Percentiles rank a stretch among this genome's conserved stretches.
Evolutionary conservation across 768 basidiomycete genomes (phyloP).

Genomic region (Suillus subluteus): DNA sequence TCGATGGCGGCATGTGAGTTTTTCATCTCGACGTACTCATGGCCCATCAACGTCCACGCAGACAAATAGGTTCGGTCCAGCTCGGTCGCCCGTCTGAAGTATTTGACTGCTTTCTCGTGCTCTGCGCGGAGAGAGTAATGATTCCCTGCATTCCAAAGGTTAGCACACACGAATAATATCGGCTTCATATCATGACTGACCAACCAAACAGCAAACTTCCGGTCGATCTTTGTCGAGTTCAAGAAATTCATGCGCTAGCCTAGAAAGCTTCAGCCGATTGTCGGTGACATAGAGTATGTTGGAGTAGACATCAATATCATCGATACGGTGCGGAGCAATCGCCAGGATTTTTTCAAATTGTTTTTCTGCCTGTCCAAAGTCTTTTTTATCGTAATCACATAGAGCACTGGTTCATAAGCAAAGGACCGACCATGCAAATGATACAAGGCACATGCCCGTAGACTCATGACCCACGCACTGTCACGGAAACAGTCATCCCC

Average conservation of each 20-base stretch:
- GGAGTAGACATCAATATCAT: slow-evolving; percentile 94
- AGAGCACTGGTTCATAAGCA: slow-evolving; percentile 3
- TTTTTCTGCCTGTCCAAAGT: slow-evolving; percentile 82
- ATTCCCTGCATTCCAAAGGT: slow-evolving; percentile 66
- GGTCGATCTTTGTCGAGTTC: slow-evolving; percentile 90
- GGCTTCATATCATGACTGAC: slow-evolving; percentile 46
- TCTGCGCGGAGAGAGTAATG: slow-evolving; percentile 93
- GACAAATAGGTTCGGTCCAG: slow-evolving; percentile 93
- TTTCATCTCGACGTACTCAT: slow-evolving; percentile 98
- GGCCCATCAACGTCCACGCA: slow-evolving; percentile 99
- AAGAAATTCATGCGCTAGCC: slow-evolving; percentile 90
- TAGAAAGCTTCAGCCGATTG: slow-evolving; percentile 84
- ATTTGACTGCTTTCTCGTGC: slow-evolving; percentile 94
- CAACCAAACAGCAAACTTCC: slow-evolving; percentile 95
- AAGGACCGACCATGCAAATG: slow-evolving; percentile 76
- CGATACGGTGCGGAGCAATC: slow-evolving; percentile 86
- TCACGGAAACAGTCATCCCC: slow-evolving; percentile 73
- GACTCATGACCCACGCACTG: slow-evolving; percentile 85
- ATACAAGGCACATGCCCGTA: slow-evolving; percentile 85
- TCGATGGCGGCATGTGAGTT: slow-evolving; percentile 99
- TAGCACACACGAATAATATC: background rate
- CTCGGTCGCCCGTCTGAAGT: slow-evolving; percentile 93
- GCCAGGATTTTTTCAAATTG: slow-evolving; percentile 84
- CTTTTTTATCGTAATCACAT: slow-evolving; percentile 43
- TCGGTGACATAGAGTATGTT: slow-evolving; percentile 97